A percentile compares a stretch with the other conserved stretches of the same genome.
phyloP scores from a whole-genome alignment of 495 filamentous ascomycete species.

The Haplographium delicatum region DNA sequence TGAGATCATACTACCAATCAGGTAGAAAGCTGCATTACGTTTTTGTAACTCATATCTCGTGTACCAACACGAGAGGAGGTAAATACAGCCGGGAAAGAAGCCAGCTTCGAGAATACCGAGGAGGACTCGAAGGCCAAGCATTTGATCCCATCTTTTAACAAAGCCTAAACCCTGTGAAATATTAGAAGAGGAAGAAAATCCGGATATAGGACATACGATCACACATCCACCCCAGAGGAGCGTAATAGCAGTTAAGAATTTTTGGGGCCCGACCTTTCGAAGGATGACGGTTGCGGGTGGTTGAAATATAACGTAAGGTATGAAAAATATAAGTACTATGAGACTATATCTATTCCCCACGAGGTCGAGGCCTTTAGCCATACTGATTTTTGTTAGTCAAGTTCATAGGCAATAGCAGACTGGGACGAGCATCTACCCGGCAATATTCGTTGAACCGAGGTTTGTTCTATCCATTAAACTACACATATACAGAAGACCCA shows the following conservation, averaged over 20 bases:
- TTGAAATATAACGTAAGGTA: slow-evolving; percentile 61
- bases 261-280: slow-evolving; percentile 55
- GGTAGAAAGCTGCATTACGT: slow-evolving; percentile 59
- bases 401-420: background rate
- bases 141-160: slow-evolving; percentile 40
- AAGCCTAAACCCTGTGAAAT: slow-evolving; percentile 40
- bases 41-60: slow-evolving; percentile 60
- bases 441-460: slow-evolving; percentile 56
- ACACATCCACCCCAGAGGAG: slow-evolving; percentile 42
- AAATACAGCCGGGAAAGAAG: slow-evolving; percentile 61
- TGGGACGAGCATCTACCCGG: slow-evolving; percentile 31
- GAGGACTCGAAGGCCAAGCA: slow-evolving; percentile 52
- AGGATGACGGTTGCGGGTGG: slow-evolving; percentile 52
- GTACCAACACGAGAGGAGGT: slow-evolving; percentile 61
- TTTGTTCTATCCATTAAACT: slow-evolving; percentile 69
- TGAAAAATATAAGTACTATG: slow-evolving; percentile 54
- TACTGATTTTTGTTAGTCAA: slow-evolving; percentile 3
- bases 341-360: slow-evolving; percentile 9
- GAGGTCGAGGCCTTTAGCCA: slow-evolving; percentile 10
- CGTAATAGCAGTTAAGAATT: slow-evolving; percentile 49
- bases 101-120: slow-evolving; percentile 61
- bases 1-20: slow-evolving; percentile 56
- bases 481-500: slow-evolving; percentile 61
- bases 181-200: background rate
- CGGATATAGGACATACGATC: slow-evolving; percentile 22